Evolutionary conservation across 305 asterid genomes (phyloP).

Genomic region (Fraxinus nigra): DNA sequence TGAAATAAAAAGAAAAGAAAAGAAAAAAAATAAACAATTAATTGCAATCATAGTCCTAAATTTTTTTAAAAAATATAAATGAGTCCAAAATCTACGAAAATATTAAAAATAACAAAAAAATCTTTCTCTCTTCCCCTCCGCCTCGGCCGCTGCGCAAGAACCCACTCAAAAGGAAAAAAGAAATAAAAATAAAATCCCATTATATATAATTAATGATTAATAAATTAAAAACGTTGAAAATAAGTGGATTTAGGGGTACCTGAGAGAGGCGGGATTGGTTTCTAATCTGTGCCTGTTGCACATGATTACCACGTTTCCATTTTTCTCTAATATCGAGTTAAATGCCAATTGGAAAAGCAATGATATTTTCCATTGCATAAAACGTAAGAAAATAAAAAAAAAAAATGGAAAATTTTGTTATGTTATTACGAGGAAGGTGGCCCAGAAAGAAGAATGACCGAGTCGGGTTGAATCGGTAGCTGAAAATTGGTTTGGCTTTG

Average conservation of each 20-base stretch:
- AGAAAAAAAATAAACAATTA: too few relatives aligned
- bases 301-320: slow-evolving; percentile 51
- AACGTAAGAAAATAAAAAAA: not conserved
- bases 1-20: too few relatives aligned
- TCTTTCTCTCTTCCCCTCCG: too few relatives aligned
- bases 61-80: too few relatives aligned
- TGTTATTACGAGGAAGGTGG: slow-evolving; percentile 67
- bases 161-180: too few relatives aligned
- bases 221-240: not conserved
- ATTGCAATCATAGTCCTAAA: too few relatives aligned
- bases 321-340: slow-evolving; percentile 43
- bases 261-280: slow-evolving; percentile 65
- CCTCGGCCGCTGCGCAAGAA: too few relatives aligned
- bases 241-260: slow-evolving; percentile 29
- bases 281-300: slow-evolving; percentile 65
- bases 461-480: slow-evolving; percentile 11
- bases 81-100: too few relatives aligned
- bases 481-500: slow-evolving; percentile 23
- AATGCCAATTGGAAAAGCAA: slow-evolving; percentile 81
- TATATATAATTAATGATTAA: not conserved
- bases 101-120: too few relatives aligned
- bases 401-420: not conserved
- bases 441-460: slow-evolving; percentile 65
- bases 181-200: not conserved
- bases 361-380: slow-evolving; percentile 62